Evolutionary conservation across 768 basidiomycete genomes (phyloP).

Genomic region (Jaapia argillacea): DNA sequence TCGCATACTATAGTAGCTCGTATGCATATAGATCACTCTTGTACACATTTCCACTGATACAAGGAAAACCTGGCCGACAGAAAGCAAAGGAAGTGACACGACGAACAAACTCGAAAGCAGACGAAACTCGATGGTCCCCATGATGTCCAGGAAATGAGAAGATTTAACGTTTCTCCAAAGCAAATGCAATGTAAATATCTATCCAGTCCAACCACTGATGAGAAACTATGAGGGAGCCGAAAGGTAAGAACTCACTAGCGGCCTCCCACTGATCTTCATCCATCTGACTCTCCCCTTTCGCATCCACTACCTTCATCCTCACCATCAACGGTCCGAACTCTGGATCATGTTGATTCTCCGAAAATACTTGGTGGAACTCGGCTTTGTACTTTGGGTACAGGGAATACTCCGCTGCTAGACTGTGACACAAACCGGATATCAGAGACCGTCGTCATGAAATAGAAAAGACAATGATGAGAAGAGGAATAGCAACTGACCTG

Average conservation of each 20-base stretch:
- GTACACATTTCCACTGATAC: too few relatives aligned
- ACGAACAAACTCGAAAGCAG: too few relatives aligned
- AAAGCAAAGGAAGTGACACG: not conserved
- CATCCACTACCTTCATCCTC: conserved; percentile 87
- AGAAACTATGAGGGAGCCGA: not conserved
- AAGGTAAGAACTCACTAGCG: conserved; percentile 62
- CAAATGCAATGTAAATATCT: conserved; percentile 95
- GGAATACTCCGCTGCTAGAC: conserved; percentile 77
- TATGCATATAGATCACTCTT: too few relatives aligned
- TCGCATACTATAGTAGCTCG: too few relatives aligned
- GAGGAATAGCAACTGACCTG: conserved; percentile 35
- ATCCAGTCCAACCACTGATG: not conserved
- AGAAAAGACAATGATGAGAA: conserved; percentile 5
- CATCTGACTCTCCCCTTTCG: conserved; percentile 83
- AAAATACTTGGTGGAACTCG: conserved; percentile 85
- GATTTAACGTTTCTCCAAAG: conserved; percentile 72
- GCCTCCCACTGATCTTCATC: conserved; percentile 96
- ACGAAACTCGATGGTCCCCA: too few relatives aligned
- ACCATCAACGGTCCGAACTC: conserved; percentile 81
- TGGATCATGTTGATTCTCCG: conserved; percentile 65
- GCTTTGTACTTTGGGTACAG: conserved; percentile 69
- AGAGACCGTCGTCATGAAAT: conserved; percentile 3
- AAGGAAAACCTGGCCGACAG: not conserved
- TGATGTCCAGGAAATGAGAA: too few relatives aligned
- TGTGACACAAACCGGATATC: conserved; percentile 19